phyloP scores from a whole-genome alignment of 2,329 filamentous ascomycete species.

The Elsinoe ampelina region DNA sequence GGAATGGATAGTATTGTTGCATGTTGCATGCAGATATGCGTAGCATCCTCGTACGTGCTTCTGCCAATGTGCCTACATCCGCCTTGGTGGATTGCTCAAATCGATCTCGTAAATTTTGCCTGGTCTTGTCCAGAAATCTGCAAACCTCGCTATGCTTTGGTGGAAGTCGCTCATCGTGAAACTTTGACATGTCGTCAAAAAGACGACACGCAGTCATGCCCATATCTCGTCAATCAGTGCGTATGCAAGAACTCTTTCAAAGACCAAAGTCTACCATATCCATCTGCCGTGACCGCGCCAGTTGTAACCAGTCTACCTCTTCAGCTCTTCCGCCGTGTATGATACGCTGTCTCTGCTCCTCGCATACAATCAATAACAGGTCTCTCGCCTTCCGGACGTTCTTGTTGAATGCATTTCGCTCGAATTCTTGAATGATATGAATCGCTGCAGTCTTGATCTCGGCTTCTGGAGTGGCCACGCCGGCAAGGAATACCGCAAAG shows the following conservation, averaged over 20 bases:
- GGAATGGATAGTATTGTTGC: no score
- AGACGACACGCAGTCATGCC: conserved; percentile 5
- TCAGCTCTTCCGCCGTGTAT: conserved; percentile 32
- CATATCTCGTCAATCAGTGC: background rate
- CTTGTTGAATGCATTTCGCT: conserved; percentile 39
- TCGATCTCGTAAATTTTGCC: background rate
- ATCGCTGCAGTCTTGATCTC: conserved; percentile 39
- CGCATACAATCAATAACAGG: conserved; percentile 40
- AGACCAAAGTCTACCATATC: conserved; percentile 45
- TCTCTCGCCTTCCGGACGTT: conserved; percentile 38
- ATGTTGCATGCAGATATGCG: no score
- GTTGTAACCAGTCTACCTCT: conserved; percentile 42
- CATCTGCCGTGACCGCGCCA: conserved; percentile 38
- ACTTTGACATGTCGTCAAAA: background rate
- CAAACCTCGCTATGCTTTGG: conserved; percentile 9
- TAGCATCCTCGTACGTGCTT: background rate
- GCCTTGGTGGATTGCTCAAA: background rate
- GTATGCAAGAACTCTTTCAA: conserved; percentile 9
- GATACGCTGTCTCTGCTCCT: conserved; percentile 37
- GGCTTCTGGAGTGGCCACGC: conserved; percentile 34
- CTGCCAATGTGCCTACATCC: background rate
- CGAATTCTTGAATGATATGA: conserved; percentile 41
- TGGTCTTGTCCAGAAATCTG: background rate
- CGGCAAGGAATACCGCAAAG: conserved; percentile 48
- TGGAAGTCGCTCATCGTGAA: background rate